phyloP scores from a whole-genome alignment of 2,329 filamentous ascomycete species.

The Blastomyces percursus region DNA sequence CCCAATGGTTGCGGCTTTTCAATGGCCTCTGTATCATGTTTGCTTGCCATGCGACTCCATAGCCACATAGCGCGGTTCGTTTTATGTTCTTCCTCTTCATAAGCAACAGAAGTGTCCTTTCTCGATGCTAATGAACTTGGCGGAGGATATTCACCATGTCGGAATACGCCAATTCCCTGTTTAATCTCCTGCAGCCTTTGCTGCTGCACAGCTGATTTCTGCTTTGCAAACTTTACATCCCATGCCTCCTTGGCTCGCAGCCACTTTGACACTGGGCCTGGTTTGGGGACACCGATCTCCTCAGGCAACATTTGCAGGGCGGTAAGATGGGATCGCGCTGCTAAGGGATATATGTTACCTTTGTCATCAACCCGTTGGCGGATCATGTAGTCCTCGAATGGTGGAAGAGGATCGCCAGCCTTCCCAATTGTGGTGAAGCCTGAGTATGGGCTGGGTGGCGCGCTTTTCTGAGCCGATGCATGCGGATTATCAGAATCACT shows the following conservation, averaged over 20 bases:
- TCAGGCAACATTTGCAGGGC: conserved; percentile 53
- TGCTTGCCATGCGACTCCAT: conserved; percentile 82
- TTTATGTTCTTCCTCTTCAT: conserved; percentile 45
- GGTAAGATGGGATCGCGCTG: conserved; percentile 52
- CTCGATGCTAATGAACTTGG: conserved; percentile 65
- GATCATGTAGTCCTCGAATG: conserved; percentile 80
- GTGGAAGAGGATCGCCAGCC: conserved; percentile 71
- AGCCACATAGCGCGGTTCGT: conserved; percentile 67
- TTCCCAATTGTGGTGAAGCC: conserved; percentile 53
- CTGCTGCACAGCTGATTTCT: conserved; percentile 62
- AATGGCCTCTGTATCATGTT: conserved; percentile 70
- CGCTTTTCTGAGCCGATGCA: not conserved
- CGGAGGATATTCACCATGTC: conserved; percentile 63
- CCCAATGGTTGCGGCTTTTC: conserved; percentile 11
- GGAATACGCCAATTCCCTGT: conserved; percentile 59
- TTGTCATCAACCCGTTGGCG: conserved; percentile 73
- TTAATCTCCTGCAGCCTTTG: conserved; percentile 61
- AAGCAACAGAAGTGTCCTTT: conserved; percentile 28
- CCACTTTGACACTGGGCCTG: conserved; percentile 73
- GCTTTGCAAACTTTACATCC: conserved; percentile 59
- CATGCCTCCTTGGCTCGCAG: conserved; percentile 60
- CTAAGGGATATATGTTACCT: conserved; percentile 60
- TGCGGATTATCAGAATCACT: conserved; percentile 20
- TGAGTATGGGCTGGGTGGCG: conserved; percentile 14
- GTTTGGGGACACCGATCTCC: conserved; percentile 69